Percentiles rank a stretch among this genome's conserved stretches.
Conservation (phyloP, 2,329 filamentous ascomycete genomes). For the Aspergillus costaricaensis region DNA sequence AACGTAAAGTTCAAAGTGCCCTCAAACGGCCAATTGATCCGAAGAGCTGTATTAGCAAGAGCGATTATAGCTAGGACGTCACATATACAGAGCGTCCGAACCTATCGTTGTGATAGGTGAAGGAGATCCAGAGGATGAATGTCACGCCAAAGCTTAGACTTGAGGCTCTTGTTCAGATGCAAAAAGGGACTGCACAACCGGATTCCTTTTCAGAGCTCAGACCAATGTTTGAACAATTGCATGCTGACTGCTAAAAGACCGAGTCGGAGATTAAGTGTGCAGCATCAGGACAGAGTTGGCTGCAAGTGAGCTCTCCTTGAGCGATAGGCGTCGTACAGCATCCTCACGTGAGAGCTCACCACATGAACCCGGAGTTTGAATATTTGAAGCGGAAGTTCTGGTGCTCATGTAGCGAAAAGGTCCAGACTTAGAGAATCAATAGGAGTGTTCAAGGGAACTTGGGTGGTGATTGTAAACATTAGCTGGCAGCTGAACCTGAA, state of each 20-base stretch:
- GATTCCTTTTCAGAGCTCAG: not conserved
- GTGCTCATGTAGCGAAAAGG: not conserved
- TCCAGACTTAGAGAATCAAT: not conserved
- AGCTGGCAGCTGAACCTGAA: not conserved
- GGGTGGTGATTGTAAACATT: not conserved
- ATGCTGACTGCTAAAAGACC: not conserved
- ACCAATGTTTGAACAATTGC: not conserved
- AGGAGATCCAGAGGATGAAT: too few species aligned
- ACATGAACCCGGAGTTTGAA: not conserved
- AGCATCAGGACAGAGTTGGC: not conserved
- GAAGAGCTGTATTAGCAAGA: not conserved
- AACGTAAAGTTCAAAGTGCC: not conserved
- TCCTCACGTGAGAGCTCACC: not conserved
- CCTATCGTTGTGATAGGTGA: not conserved
- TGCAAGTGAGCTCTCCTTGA: not conserved
- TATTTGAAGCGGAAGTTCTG: not conserved
- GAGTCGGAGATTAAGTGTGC: not conserved
- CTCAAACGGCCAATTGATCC: not conserved
- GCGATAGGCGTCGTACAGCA: not conserved
- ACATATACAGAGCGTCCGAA: not conserved
- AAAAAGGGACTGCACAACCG: not conserved
- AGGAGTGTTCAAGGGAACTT: not conserved
- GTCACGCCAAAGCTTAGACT: too few species aligned
- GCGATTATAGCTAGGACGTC: not conserved
- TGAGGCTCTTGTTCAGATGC: not conserved